Evolutionary conservation across 2,329 filamentous ascomycete genomes (phyloP), one percentile per base, ranked within the genome.

Genomic region (Cercospora canescens): DNA sequence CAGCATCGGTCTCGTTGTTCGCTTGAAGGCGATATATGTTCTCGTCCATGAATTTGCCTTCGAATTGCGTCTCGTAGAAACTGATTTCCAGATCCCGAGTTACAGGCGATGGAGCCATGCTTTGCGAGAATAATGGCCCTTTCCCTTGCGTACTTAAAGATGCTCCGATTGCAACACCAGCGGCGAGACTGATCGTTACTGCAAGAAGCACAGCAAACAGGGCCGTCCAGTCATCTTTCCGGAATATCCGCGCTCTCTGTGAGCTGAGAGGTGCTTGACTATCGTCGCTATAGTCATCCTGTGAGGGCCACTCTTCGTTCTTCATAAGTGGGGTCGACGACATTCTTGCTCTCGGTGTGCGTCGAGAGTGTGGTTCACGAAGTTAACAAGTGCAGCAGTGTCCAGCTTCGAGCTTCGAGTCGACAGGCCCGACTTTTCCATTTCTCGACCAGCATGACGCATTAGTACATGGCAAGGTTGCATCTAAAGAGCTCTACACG

Each of bases 21-120:
- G 80, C 83, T 8, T 79, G 73, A 63, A 81, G 78, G 1, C 86
- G 82, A 71, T 84, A 89, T 16, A 84, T 75, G 26, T 83, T 84
- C 68, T 87, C 82, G 0, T 85, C 77, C 62, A 87, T 70, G 21
- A 89, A 85, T 0, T 83, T 84, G 0, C 86, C 87, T 67, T 89
- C 87, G 75, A 88, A 89, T 2, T 69, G 69, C 24, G 66, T 63
- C 6, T 55, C 59, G 18, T 70, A 66, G 48, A 69, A 71, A 1
- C 34, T 39, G 30, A 71, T 63, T 2, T 68, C 67, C 28, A 71
- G 16, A 41, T 71, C 67, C 60, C 64, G 45, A 9, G 67, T 64
- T 1, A 71, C 52, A 7, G 69, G 69, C 7, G 69, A 71, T 3
- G 67, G 62, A 16, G 34, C 52, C 24, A 64, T 59, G 14, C 16